phyloP scores from a whole-genome alignment of 2,329 filamentous ascomycete species.

The Fusarium pseudonygamai region DNA sequence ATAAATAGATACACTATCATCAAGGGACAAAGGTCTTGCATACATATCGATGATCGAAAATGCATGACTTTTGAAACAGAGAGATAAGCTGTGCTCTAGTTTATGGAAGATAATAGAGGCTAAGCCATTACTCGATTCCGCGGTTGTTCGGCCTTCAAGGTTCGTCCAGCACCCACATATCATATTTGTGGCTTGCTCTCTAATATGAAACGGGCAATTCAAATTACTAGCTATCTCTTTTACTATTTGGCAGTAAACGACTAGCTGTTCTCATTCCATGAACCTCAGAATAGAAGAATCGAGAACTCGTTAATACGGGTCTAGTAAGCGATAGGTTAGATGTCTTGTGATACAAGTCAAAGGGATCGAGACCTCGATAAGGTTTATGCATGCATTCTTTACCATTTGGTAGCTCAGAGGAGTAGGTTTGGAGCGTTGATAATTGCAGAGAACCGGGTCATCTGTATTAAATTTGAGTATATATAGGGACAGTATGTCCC shows the following conservation, averaged over 20 bases:
- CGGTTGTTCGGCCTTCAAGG: not conserved
- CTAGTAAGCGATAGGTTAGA: no score
- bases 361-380: not conserved
- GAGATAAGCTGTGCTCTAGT: no score
- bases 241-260: not conserved
- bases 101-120: no score
- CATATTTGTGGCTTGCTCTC: not conserved
- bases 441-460: rapidly evolving
- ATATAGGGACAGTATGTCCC: no score
- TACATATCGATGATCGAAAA: no score
- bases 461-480: not conserved
- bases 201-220: not conserved
- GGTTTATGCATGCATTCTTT: rapidly evolving
- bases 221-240: not conserved
- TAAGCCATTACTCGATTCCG: no score
- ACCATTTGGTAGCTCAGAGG: rapidly evolving
- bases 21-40: no score
- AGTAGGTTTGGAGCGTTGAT: rapidly evolving
- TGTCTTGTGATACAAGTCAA: not conserved
- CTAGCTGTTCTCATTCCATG: no score
- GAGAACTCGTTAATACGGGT: rapidly evolving
- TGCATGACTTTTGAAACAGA: no score
- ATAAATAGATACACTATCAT: no score
- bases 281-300: not conserved
- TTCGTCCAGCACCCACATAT: not conserved